A percentile compares a stretch with the other conserved stretches of the same genome.
Evolutionary conservation across 1,284 basidiomycete species (phyloP).

Genomic region (Microbotryum saponariae): DNA sequence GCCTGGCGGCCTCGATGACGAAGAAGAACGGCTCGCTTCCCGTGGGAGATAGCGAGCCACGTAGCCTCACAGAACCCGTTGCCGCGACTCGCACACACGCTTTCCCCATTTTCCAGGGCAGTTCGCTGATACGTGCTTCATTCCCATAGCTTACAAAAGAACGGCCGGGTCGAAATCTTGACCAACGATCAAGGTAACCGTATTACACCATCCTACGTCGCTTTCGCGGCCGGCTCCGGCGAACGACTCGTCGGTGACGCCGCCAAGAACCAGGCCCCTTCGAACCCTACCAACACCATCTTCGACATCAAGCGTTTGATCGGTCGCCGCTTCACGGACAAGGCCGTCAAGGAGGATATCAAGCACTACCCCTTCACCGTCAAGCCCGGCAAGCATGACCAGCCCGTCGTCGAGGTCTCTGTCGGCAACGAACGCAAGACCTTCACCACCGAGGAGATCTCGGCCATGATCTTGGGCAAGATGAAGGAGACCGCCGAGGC

Average conservation of each 20-base stretch:
- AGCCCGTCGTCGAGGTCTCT: slow-evolving; percentile 30
- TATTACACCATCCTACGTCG: slow-evolving; percentile 80
- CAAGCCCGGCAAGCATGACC: slow-evolving; percentile 25
- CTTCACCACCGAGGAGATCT: slow-evolving; percentile 69
- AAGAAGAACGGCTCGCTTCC: no score
- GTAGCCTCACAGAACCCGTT: no score
- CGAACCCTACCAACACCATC: slow-evolving; percentile 81
- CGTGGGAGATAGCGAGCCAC: no score
- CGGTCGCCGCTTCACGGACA: slow-evolving; percentile 68
- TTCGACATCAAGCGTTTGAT: slow-evolving; percentile 98
- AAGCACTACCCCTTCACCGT: slow-evolving; percentile 62
- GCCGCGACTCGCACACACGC: no score
- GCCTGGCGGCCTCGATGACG: no score
- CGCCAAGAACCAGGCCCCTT: slow-evolving; percentile 55
- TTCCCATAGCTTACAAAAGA: slow-evolving; percentile 68
- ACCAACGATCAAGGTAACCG: slow-evolving; percentile 97
- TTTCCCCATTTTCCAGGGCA: no score
- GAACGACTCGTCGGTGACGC: slow-evolving; percentile 70
- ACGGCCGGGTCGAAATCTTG: slow-evolving; percentile 90
- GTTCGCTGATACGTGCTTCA: background rate
- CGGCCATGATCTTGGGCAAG: slow-evolving; percentile 89
- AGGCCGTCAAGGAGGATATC: slow-evolving; percentile 68
- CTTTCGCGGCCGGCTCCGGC: slow-evolving; percentile 64
- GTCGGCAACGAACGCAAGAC: slow-evolving; percentile 16
- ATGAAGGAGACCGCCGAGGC: slow-evolving; percentile 99